Percentiles rank a stretch among this genome's conserved stretches.
Conservation (phyloP, 768 basidiomycete species). For the Tephrocybe sp. region DNA sequence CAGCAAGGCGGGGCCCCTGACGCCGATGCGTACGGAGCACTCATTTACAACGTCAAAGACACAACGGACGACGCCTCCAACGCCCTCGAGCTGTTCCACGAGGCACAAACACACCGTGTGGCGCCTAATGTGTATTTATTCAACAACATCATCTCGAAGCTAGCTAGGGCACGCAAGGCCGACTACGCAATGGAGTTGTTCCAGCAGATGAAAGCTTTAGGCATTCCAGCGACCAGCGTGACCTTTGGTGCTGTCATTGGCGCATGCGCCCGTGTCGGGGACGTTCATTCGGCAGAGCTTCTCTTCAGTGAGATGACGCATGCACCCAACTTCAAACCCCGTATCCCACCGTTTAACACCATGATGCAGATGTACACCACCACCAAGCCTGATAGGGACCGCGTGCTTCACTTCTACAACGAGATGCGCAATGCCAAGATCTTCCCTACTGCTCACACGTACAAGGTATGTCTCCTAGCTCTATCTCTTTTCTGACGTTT, state of each 20-base stretch:
- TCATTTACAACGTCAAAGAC: slow-evolving; percentile 86
- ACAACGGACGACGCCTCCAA: slow-evolving; percentile 95
- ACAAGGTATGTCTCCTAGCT: slow-evolving; percentile 63
- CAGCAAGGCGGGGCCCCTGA: slow-evolving; percentile 76
- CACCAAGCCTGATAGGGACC: slow-evolving; percentile 83
- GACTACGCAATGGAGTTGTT: slow-evolving; percentile 88
- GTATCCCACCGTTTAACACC: slow-evolving; percentile 95
- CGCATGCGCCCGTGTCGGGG: slow-evolving; percentile 93
- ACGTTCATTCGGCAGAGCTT: slow-evolving; percentile 74
- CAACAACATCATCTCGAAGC: slow-evolving; percentile 96
- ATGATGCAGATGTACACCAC: slow-evolving; percentile 98
- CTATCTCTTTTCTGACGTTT: slow-evolving; percentile 4
- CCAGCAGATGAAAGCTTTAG: slow-evolving; percentile 74
- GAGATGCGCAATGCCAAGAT: slow-evolving; percentile 62
- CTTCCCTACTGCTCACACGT: slow-evolving; percentile 85
- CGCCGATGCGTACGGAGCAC: slow-evolving; percentile 89
- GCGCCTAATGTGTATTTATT: slow-evolving; percentile 84
- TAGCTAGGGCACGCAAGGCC: slow-evolving; percentile 92
- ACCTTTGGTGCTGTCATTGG: slow-evolving; percentile 95
- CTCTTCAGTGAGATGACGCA: slow-evolving; percentile 85
- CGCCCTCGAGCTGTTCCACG: slow-evolving; percentile 81
- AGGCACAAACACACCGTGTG: slow-evolving; percentile 70
- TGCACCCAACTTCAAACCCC: slow-evolving; percentile 74
- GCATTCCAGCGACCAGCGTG: slow-evolving; percentile 73
- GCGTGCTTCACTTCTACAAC: slow-evolving; percentile 75